Evolutionary conservation across 768 basidiomycete genomes (phyloP), one percentile per base, ranked within the genome.

Genomic region (Agaricus sinodeliciosus): DNA sequence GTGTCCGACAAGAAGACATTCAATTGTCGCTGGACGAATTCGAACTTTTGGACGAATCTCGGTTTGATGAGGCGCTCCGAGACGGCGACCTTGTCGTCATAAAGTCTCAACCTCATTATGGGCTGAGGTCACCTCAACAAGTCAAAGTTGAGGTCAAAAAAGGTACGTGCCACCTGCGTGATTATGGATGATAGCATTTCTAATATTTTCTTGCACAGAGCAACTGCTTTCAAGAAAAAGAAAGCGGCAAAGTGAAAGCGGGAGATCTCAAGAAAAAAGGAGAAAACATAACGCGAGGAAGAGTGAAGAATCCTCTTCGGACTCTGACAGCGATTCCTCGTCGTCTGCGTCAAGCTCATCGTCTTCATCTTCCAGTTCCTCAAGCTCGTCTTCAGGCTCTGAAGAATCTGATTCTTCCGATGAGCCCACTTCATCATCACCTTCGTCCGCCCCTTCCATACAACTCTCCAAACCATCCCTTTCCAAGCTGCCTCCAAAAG

Each of bases 71-170:
- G 44, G 70, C 74, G 15, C 62, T 79, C 25, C 67, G 77, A 58
- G 78, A 80, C 60, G 77, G 77, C 0, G 78, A 80, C 64, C 63
- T 80, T 34, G 61, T 79, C 15, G 59, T 62, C 31, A 59, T 78
- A 3, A 69, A 69, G 51, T 41, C 57, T 35, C 41, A 51, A 22
- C 51, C 55, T 28, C 49, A 41, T 22, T 50, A 35, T 35, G 34
- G 34, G 34, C 34, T 9, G 34, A 3, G 11, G 31, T 8, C 31
- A 5, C 11, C 15, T 12, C 15, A n/a, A 16, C 37, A 39, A 4
- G 6, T 39, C 28, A 47, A 45, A 37, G 19, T 34, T 6, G 36
- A 18, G 41, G 52, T 22, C 9, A 26, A 34, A 31, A 34, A 46
- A 28, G 45, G 47, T 37, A 42, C 2, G 50, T 3, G 18, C 9